Evolutionary conservation across 2,329 filamentous ascomycete species (phyloP), one percentile per base, ranked within the genome.

Genomic region (Curvularia lunata): DNA sequence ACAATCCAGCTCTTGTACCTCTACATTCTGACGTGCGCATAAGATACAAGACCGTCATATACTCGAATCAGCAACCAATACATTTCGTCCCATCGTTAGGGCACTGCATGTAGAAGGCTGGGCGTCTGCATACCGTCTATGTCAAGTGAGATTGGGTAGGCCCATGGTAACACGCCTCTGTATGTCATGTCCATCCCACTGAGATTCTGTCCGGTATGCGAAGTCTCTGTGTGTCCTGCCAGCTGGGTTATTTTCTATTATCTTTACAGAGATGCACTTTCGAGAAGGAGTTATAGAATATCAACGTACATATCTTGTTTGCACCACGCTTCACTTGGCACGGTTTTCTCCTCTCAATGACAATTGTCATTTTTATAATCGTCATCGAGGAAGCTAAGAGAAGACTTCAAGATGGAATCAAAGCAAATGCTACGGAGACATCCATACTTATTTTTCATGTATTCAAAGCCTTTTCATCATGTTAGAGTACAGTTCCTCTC

Each of bases 301-400:
- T 92, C 92, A 8, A 92, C 81, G 68, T 86, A 83, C 88, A 91
- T 91, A 69, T 92, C 89, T 67, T 91, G 88, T 65, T 82, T 84
- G 56, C 90, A 79, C 25, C 92, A 77, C 7, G 90, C 89, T 69
- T 78, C 89, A 3, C 83, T 84, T 42, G 79, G 75, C 12, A 4
- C 90, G 89, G 66, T 82, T 73, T 85, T 58, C 4, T 88, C 90
- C 3, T 80, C 81, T 1, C 76, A 5, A 73, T 75, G 1, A 58
- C 67, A 19, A 73, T 53, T 7, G 49, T n/a, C 23, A 18, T 45
- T 23, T n/a, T n/a, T n/a, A n/a, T n/a, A n/a, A n/a, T 46, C 48
- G 13, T 53, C 56, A 32, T 47, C 82, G 23, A 94, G 78, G 72
- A 93, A 92, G 0, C 66, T 71, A 7, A 72, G 70, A 52, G 77